These are phyloP conservation scores for Fusarium nelsonii DNA, from an alignment of 2,329 filamentous ascomycete species.

Conservation along the genomic window DNA sequence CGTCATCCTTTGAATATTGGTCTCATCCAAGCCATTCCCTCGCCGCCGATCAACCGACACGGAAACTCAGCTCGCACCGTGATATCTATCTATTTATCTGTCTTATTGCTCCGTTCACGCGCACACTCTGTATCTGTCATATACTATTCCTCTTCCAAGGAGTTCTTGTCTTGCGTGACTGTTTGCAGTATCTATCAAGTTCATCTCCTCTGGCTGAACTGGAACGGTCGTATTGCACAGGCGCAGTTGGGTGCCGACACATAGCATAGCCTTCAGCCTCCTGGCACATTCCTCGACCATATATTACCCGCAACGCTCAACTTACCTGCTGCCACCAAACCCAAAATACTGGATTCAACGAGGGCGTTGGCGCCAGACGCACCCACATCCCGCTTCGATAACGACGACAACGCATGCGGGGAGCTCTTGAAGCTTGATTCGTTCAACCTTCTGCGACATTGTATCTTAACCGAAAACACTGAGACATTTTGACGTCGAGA, in stretches of 20 bases:
- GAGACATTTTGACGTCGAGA: slow-evolving; percentile 46
- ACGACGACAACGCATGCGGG: slow-evolving; percentile 40
- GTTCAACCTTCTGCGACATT: slow-evolving; percentile 34
- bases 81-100: slow-evolving; percentile 24
- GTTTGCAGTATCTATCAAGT: slow-evolving; percentile 35
- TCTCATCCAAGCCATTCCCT: slow-evolving; percentile 36
- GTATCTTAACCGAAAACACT: slow-evolving; percentile 39
- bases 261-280: slow-evolving; percentile 9
- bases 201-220: slow-evolving; percentile 8
- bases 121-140: slow-evolving; percentile 6
- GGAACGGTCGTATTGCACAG: slow-evolving; percentile 18
- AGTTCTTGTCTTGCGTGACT: slow-evolving; percentile 36
- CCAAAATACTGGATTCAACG: slow-evolving; percentile 17
- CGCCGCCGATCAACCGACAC: slow-evolving; percentile 29
- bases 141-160: slow-evolving; percentile 8
- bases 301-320: slow-evolving; percentile 24
- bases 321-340: slow-evolving; percentile 24
- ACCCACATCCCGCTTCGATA: slow-evolving; percentile 26
- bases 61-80: slow-evolving; percentile 33
- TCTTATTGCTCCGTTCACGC: slow-evolving; percentile 1
- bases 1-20: slow-evolving; percentile 37
- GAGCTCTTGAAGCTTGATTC: slow-evolving; percentile 28
- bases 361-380: slow-evolving; percentile 19
- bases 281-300: slow-evolving; percentile 20
- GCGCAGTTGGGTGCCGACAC: background rate